Evolutionary conservation across 352 stramenopile genomes (phyloP), one percentile per base, ranked within the genome.

Genomic region (Poterioochromonas sp.): DNA sequence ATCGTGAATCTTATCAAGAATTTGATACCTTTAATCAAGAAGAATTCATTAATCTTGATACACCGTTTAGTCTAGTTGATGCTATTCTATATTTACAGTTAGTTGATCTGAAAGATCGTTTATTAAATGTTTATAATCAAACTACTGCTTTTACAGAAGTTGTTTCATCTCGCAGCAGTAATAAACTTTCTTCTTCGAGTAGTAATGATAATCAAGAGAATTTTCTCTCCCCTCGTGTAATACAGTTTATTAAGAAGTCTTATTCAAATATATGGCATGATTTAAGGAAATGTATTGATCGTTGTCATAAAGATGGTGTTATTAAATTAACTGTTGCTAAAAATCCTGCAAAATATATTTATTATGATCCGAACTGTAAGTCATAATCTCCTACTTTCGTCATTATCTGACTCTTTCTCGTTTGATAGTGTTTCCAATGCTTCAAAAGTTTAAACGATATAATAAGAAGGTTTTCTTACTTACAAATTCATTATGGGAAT

Each of bases 401-500:
- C 20, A 39, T 69, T 60, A 60, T n/a, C n/a, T n/a, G 20, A 20
- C 20, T n/a, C n/a, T n/a, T n/a, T n/a, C n/a, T n/a, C n/a, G n/a
- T n/a, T n/a, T n/a, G n/a, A n/a, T n/a, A n/a, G 22, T 68, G 22
- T 68, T 68, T 22, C 58, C 58, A 35, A 91, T 90, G 87, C 78
- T 91, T 34, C 64, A 79, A 64, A 60, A 82, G 51, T 91, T 84
- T 70, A 76, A 80, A 41, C 71, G 87, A 0, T 79, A 82, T 73
- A 86, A 86, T 43, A 79, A 88, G 63, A 89, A 92, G 80, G 79
- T 89, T 37, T 93, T 93, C 78, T 82, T 92, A 47, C 78, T 93
- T 22, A 93, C 89, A 39, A 93, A 93, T 82, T 88, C 81, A 35
- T 86, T 90, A 76, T 93, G 87, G 86, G 87, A 92, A 65, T 92